phyloP scores from a whole-genome alignment of 179 eudicot species.

The Vitellaria paradoxa region DNA sequence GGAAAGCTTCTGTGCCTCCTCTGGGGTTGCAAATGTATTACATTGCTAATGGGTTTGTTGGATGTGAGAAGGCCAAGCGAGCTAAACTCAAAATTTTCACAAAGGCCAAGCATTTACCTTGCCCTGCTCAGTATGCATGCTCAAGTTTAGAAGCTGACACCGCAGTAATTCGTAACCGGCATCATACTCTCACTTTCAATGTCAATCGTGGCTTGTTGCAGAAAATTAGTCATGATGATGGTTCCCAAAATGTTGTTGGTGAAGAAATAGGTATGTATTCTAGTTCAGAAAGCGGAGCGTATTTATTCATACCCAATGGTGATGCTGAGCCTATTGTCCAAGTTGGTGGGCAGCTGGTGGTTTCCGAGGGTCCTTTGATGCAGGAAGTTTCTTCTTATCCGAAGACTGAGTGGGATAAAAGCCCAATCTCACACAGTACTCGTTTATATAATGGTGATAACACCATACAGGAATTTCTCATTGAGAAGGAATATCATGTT shows the following conservation, averaged over 20 bases:
- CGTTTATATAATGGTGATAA: constrained; percentile 62
- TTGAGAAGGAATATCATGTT: constrained; percentile 95
- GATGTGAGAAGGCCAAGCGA: constrained; percentile 77
- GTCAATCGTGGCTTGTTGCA: constrained; percentile 61
- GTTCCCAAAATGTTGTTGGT: constrained; percentile 41
- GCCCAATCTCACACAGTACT: constrained; percentile 87
- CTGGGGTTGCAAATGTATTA: constrained; percentile 88
- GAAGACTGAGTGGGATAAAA: constrained; percentile 60
- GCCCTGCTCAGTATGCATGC: constrained; percentile 76
- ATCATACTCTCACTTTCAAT: constrained; percentile 56
- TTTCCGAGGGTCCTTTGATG: constrained; percentile 71
- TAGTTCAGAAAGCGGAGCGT: constrained; percentile 91
- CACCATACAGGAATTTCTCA: constrained; percentile 60
- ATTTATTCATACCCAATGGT: constrained; percentile 84
- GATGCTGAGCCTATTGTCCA: constrained; percentile 62
- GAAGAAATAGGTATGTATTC: constrained; percentile 91
- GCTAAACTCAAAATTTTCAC: constrained; percentile 51
- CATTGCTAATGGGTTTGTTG: constrained; percentile 72
- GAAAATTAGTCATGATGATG: constrained; percentile 50
- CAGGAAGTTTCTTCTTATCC: constrained; percentile 81
- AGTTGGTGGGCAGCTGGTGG: constrained; percentile 55
- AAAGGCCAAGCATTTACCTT: constrained; percentile 40
- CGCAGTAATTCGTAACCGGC: constrained; percentile 54
- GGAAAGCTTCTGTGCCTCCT: constrained; percentile 86
- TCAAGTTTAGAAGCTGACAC: constrained; percentile 56